These are phyloP conservation scores for Oryza glumipatula DNA, from an alignment of 176 grass and related monocot genomes.

Conservation along the genomic window DNA sequence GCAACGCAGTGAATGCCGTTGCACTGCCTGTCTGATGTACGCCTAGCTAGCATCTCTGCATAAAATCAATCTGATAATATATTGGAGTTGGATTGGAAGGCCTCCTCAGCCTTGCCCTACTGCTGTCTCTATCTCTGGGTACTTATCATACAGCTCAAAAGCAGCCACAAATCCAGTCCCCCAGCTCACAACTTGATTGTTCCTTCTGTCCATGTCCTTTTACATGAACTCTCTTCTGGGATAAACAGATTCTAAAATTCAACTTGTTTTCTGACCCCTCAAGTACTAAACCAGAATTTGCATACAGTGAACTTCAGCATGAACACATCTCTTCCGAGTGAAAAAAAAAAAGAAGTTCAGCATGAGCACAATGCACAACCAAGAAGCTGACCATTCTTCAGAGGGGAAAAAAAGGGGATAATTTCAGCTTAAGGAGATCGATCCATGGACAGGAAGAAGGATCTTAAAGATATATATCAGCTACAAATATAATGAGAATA, in stretches of 20 bases:
- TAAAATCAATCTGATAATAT: neutral
- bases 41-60: slow-evolving; percentile 5
- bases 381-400: slow-evolving; percentile 4
- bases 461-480: slow-evolving; percentile 51
- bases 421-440: neutral
- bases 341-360: neutral
- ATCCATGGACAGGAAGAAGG: slow-evolving; percentile 12
- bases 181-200: slow-evolving; percentile 40
- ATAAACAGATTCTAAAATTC: neutral
- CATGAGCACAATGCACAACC: neutral
- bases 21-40: slow-evolving; percentile 26
- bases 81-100: neutral
- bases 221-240: neutral
- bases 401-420: neutral
- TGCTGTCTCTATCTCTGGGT: slow-evolving; percentile 38
- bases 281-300: neutral
- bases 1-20: slow-evolving; percentile 39
- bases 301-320: neutral
- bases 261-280: slow-evolving; percentile 9
- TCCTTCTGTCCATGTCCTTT: slow-evolving; percentile 54
- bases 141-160: slow-evolving; percentile 58
- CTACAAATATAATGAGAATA: slow-evolving; percentile 55
- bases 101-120: neutral
- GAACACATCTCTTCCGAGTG: neutral
- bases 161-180: slow-evolving; percentile 47